Percentiles rank a stretch among this genome's conserved stretches.
These are phyloP conservation scores for Mucor circinelloides DNA, from an alignment of 371 early-diverging fungal species.

Conservation along the genomic window DNA sequence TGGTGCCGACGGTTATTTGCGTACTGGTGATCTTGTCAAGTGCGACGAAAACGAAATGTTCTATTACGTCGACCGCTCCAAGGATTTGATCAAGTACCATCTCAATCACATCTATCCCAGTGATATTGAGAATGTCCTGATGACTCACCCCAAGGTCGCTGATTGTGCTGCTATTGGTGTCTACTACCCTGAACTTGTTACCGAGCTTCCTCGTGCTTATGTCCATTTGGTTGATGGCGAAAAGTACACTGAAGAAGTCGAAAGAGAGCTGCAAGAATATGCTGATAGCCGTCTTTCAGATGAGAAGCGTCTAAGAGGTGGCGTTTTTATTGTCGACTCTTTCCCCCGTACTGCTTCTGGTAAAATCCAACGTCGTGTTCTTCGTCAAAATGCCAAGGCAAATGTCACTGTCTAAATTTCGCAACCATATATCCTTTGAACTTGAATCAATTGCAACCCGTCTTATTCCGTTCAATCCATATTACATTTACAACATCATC, in stretches of 20 bases:
- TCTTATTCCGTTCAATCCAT: background rate
- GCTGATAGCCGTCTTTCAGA: conserved; percentile 48
- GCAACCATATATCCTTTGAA: background rate
- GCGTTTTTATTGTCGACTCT: conserved; percentile 59
- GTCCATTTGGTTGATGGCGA: conserved; percentile 28
- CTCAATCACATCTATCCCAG: conserved; percentile 38
- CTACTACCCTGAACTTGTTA: conserved; percentile 23
- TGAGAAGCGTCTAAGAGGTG: conserved; percentile 78
- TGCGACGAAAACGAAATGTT: conserved; percentile 58
- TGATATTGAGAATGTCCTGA: conserved; percentile 38
- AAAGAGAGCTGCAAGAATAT: conserved; percentile 55
- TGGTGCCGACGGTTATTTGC: conserved; percentile 70
- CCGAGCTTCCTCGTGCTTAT: conserved; percentile 67
- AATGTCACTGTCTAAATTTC: background rate
- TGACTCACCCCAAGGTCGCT: conserved; percentile 66
- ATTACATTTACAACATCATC: background rate
- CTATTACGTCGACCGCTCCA: conserved; percentile 59
- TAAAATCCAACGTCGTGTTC: conserved; percentile 23
- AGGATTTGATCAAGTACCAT: conserved; percentile 72
- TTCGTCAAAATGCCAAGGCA: conserved; percentile 9
- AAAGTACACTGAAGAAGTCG: conserved; percentile 12
- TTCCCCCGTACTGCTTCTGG: conserved; percentile 69
- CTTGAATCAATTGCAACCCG: too few relatives aligned
- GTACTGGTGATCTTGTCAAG: conserved; percentile 77
- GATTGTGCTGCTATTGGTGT: conserved; percentile 73